These are phyloP conservation scores for Picea abies DNA, from an alignment of 83 land plant genomes.

Conservation along the genomic window DNA sequence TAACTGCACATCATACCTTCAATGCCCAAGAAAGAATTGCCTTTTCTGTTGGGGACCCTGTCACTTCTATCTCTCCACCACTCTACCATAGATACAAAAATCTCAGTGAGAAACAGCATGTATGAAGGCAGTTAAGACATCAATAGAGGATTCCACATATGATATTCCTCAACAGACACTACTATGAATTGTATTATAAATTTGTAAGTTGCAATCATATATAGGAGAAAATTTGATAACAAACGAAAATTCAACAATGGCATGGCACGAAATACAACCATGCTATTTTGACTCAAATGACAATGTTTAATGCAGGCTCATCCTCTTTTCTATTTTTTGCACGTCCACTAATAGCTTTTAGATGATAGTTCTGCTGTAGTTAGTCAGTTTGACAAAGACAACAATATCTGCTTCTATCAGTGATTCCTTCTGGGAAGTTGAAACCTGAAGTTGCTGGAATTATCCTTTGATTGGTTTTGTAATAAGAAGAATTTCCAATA, in stretches of 20 bases:
- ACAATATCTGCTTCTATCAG: not conserved
- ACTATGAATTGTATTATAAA: not conserved
- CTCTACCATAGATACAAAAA: slow-evolving; percentile 18
- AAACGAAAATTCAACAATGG: not conserved
- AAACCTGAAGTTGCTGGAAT: no score
- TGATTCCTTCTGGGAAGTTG: no score
- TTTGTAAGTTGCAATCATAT: not conserved
- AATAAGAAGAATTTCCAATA: no score
- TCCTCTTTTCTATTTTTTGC: not conserved
- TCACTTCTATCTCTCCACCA: slow-evolving; percentile 39
- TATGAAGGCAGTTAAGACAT: not conserved
- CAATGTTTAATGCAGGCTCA: not conserved
- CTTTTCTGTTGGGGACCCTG: slow-evolving; percentile 83
- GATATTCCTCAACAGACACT: not conserved
- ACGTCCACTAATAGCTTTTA: not conserved
- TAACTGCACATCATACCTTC: slow-evolving; percentile 22
- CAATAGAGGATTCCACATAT: not conserved
- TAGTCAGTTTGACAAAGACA: not conserved
- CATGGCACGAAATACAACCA: not conserved
- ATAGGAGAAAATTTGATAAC: not conserved
- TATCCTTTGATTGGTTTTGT: no score
- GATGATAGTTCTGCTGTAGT: not conserved
- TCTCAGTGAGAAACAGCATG: not conserved
- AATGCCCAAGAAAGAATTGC: slow-evolving; percentile 78
- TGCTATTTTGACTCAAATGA: not conserved